These are phyloP conservation scores for Euphorbia pulcherrima DNA, from an alignment of 345 rosid species.

Conservation along the genomic window DNA sequence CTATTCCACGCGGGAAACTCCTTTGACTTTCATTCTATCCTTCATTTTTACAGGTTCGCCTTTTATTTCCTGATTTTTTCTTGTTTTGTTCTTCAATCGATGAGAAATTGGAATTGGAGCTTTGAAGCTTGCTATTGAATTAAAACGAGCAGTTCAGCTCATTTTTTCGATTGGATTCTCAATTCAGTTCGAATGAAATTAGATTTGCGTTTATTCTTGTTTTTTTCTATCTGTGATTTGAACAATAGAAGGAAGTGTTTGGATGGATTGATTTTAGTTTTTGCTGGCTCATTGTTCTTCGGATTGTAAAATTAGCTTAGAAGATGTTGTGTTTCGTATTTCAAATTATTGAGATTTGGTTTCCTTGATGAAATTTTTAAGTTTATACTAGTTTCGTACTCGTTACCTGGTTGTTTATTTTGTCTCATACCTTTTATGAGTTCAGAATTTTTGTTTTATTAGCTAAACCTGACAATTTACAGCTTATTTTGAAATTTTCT, in stretches of 20 bases:
- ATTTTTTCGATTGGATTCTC: not conserved
- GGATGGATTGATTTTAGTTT: not conserved
- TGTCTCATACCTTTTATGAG: not conserved
- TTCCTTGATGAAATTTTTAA: not conserved
- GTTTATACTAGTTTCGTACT: too few relatives aligned
- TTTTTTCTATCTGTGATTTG: not conserved
- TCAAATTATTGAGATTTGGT: not conserved
- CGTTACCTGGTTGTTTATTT: conserved; percentile 1
- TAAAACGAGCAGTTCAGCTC: too few relatives aligned
- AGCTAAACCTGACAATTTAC: not conserved
- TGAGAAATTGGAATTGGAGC: too few relatives aligned
- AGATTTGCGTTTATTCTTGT: not conserved
- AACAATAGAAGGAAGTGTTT: conserved; percentile 2
- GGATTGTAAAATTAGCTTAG: too few relatives aligned
- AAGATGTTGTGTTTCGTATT: not conserved
- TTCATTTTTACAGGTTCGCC: conserved; percentile 18
- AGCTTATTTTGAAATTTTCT: too few relatives aligned
- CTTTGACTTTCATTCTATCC: conserved; percentile 20
- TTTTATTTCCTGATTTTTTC: not conserved
- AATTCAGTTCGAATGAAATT: not conserved
- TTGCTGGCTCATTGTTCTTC: conserved; percentile 1
- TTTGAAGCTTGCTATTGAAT: too few relatives aligned
- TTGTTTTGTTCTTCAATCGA: not conserved
- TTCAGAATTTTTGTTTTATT: not conserved
- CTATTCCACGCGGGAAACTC: conserved; percentile 47